A percentile compares a stretch with the other conserved stretches of the same genome.
Conservation (phyloP, 129 eudicot species). For the Arctium lappa region DNA sequence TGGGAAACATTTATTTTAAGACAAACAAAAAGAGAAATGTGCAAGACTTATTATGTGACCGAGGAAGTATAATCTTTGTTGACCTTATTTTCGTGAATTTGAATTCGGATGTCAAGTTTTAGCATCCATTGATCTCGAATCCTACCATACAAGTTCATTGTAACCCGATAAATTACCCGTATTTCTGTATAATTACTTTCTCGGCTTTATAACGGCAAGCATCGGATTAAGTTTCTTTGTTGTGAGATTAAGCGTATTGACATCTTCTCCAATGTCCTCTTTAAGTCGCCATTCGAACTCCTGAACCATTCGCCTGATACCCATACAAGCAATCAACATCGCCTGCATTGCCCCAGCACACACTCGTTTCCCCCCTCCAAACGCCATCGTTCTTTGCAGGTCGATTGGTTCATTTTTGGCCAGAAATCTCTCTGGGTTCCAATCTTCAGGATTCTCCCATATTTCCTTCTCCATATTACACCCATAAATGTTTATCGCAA, state of each 20-base stretch:
- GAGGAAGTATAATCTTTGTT: no score
- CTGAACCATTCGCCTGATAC: constrained; percentile 9
- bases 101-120: no score
- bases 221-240: not conserved
- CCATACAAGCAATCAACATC: constrained; percentile 5
- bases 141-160: no score
- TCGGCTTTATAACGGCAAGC: constrained; percentile 3
- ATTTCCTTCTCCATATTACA: constrained; percentile 33
- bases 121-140: not conserved
- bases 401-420: constrained; percentile 3
- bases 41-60: no score
- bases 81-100: no score
- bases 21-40: no score
- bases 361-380: constrained; percentile 6
- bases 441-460: constrained; percentile 44
- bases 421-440: constrained; percentile 40
- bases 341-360: constrained; percentile 2
- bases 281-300: constrained; percentile 5
- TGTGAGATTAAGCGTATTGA: not conserved
- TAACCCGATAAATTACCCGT: not conserved
- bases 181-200: not conserved
- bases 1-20: no score
- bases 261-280: not conserved
- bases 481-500: constrained; percentile 32
- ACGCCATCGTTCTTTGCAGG: constrained; percentile 14